A percentile compares a stretch with the other conserved stretches of the same genome.
phyloP scores from a whole-genome alignment of 2,329 filamentous ascomycete species.

The Pseudohalonectria lignicola region DNA sequence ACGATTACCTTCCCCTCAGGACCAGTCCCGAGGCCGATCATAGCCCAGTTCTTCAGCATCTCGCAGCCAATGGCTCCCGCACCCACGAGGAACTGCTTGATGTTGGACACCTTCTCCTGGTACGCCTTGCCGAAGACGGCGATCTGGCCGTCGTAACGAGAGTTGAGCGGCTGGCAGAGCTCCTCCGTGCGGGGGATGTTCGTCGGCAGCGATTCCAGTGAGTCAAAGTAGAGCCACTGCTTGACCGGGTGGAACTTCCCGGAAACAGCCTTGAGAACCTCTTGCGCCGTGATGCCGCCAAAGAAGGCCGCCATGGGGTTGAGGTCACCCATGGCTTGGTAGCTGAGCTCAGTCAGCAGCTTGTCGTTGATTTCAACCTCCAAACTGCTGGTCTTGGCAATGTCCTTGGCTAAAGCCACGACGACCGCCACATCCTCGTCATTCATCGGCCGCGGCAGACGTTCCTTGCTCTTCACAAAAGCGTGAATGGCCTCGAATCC shows the following conservation, averaged over 20 bases:
- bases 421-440: conserved; percentile 74
- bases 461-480: conserved; percentile 65
- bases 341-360: conserved; percentile 83
- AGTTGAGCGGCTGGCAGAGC: conserved; percentile 73
- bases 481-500: conserved; percentile 87
- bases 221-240: conserved; percentile 97
- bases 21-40: conserved; percentile 89
- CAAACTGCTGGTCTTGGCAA: conserved; percentile 63
- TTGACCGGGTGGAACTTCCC: conserved; percentile 95
- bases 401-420: conserved; percentile 60
- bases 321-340: conserved; percentile 84
- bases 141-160: conserved; percentile 93
- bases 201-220: conserved; percentile 83
- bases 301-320: conserved; percentile 92
- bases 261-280: conserved; percentile 92
- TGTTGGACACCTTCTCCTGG: conserved; percentile 84
- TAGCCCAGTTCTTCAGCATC: conserved; percentile 99
- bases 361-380: conserved; percentile 87
- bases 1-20: conserved; percentile 82
- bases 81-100: conserved; percentile 89
- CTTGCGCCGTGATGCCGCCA: conserved; percentile 85
- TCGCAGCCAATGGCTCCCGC: conserved; percentile 97
- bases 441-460: conserved; percentile 73
- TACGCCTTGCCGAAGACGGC: conserved; percentile 90
- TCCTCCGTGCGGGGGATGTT: conserved; percentile 69